phyloP scores from a whole-genome alignment of 1,284 basidiomycete genomes.

The Marasmius sp. region DNA sequence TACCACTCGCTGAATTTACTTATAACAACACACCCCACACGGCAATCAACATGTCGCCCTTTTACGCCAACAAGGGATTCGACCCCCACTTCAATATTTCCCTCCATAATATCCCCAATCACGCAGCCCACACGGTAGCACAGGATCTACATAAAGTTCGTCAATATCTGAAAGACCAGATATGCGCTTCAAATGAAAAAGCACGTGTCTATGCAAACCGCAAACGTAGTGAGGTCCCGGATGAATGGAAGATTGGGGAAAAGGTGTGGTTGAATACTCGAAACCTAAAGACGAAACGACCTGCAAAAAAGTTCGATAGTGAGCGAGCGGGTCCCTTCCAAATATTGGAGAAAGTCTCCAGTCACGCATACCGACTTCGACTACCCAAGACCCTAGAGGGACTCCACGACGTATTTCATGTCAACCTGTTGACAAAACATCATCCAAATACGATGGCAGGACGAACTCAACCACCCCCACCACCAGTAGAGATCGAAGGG shows the following conservation, averaged over 20 bases:
- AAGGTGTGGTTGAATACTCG: slow-evolving; percentile 5
- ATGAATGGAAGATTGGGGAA: background rate
- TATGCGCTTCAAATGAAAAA: background rate
- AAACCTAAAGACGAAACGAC: slow-evolving; percentile 6
- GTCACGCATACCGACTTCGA: slow-evolving; percentile 10
- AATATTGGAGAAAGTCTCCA: slow-evolving; percentile 17
- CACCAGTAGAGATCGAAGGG: background rate
- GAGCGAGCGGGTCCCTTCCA: slow-evolving; percentile 18
- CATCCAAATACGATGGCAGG: slow-evolving; percentile 6
- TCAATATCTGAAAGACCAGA: background rate
- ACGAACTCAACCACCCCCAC: slow-evolving; percentile 2
- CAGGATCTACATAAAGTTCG: background rate
- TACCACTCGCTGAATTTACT: background rate
- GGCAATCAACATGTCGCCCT: background rate
- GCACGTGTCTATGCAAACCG: background rate
- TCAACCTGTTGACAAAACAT: slow-evolving; percentile 13
- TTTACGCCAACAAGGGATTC: background rate
- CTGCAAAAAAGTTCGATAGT: slow-evolving; percentile 14
- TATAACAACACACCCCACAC: background rate
- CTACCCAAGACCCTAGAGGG: slow-evolving; percentile 10
- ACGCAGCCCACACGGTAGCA: background rate
- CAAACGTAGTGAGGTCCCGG: background rate
- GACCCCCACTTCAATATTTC: background rate
- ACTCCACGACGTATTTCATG: slow-evolving; percentile 16
- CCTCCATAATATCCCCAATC: background rate